Base-by-base conservation (phyloP, 164 flowering plant species). In the Warburgia ugandensis region DNA sequence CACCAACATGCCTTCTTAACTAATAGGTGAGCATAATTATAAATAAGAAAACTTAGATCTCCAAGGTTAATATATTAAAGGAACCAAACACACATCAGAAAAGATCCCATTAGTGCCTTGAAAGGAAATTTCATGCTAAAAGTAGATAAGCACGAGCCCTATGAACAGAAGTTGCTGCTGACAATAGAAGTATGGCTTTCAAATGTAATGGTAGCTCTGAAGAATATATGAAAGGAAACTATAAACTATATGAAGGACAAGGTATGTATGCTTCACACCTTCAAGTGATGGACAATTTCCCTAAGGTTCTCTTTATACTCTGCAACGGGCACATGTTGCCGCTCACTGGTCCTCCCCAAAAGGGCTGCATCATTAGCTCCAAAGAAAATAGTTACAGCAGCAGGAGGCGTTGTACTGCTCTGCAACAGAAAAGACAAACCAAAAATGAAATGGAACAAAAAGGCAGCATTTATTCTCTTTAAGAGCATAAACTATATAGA, bases 291-390 rank as follows among this genome's bases (percentile, higher is more conserved):
- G 58, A 76, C 80, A 22, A 88, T 88, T 64, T 44, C 77, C 61
- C 68, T 73, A 44, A 88, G 76, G 31, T 88, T 92, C 19, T 82
- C 77, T 60, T 72, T 77, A 68, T 85, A 92, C 68, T 88, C 96
- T 59, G 74, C 81, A 56, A 80, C 45, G 35, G 96, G 98, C 22
- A 92, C 94, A 65, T 92, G 86, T 55, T 85, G 95, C 19, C 68
- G 40, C 48, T 74, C 82, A 55, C 75, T 73, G 21, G 61, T 76
- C 66, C 94, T 73, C 23, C 83, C 94, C 1, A 50, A 48, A 26
- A 87, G 74, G 53, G 94, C 94, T 8, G 98, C 96, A 66, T 92
- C 98, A 73, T 88, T 92, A 26, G 98, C 96, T 43, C 98, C 96
- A 63, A 92, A 88, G 77, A 92, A 92, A 40, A 92, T 48, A 14